Evolutionary conservation across 2,329 filamentous ascomycete species (phyloP), one percentile per base, ranked within the genome.

Genomic region (Apiospora saccharicola): DNA sequence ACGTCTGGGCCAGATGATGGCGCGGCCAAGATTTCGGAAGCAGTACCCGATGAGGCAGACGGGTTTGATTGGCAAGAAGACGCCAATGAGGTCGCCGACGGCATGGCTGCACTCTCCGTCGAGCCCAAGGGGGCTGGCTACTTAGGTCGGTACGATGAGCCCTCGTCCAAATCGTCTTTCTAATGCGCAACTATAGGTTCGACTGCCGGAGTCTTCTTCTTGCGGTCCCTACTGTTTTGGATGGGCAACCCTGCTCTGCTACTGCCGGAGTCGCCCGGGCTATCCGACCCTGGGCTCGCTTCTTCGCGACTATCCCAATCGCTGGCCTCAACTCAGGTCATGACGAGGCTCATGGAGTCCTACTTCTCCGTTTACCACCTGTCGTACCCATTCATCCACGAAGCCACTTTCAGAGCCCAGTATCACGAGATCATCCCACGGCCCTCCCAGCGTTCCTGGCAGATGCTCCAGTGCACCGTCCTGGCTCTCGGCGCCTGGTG

Each of bases 351-450:
- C 26, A 79, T 84, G 6, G 79, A 83, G 67, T 79, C 80, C 4
- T 87, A 86, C 73, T 87, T 87, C 72, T 75, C 77, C 2, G 75
- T 82, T n/a, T 86, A 85, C 73, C 84, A 87, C 74, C 75, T 80
- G 12, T 81, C 81, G 4, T 86, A 86, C 70, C 86, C 85, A 0
- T 81, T 86, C 41, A 75, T 87, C 3, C 84, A 87, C 72, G 85
- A 86, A 72, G 79, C 82, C 2, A 84, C 82, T 0, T 86, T 86
- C 71, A 79, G 83, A 26, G 83, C 80, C 14, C 77, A 81, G 74
- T 78, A 77, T 53, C 82, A 80, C 79, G 79, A 74, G 78, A 74
- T 81, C 30, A 76, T 79, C 46, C 76, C 79, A 10, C 77, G 78
- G 13, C 80, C 80, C 1, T 70, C 76, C 24, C 75, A 75, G 41